phyloP scores from a whole-genome alignment of 345 rosid species.

The Salix suchowensis region DNA sequence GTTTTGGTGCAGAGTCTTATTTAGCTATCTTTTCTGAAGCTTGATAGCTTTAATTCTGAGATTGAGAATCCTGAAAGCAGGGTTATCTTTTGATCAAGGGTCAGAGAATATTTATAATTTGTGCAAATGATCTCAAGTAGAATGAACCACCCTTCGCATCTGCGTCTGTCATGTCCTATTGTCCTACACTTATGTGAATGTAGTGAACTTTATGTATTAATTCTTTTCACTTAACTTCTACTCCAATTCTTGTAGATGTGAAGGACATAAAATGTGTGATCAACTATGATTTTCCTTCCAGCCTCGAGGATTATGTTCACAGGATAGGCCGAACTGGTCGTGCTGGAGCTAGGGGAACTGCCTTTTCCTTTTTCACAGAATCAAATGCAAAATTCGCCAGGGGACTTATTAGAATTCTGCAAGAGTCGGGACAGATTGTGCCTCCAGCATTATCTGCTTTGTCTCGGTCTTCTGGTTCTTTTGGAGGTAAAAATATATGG shows the following conservation, averaged over 20 bases:
- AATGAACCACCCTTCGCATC: not conserved
- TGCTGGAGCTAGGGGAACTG: slow-evolving; percentile 95
- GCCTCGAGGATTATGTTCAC: slow-evolving; percentile 90
- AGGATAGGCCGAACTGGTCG: slow-evolving; percentile 98
- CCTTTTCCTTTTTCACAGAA: slow-evolving; percentile 75
- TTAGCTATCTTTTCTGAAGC: slow-evolving; percentile 1
- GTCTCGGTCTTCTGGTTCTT: slow-evolving; percentile 44
- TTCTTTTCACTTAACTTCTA: slow-evolving; percentile 11
- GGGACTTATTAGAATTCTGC: slow-evolving; percentile 77
- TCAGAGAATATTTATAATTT: not conserved
- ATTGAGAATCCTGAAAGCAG: not conserved
- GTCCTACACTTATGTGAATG: not conserved
- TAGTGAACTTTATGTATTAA: not conserved
- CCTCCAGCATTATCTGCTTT: slow-evolving; percentile 35
- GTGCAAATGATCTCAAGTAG: not conserved
- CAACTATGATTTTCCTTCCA: slow-evolving; percentile 91
- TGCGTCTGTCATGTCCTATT: not conserved
- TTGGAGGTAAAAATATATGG: slow-evolving; percentile 44
- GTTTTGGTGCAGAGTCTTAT: not conserved
- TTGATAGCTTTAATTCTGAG: not conserved
- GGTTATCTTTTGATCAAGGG: not conserved
- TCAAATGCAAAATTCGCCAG: slow-evolving; percentile 78
- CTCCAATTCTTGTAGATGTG: slow-evolving; percentile 62
- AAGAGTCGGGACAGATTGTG: slow-evolving; percentile 82
- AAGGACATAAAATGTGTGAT: slow-evolving; percentile 98